Percentiles rank a stretch among this genome's conserved stretches.
Evolutionary conservation across 2,329 filamentous ascomycete genomes (phyloP).

Genomic region (Ascosphaera apis): DNA sequence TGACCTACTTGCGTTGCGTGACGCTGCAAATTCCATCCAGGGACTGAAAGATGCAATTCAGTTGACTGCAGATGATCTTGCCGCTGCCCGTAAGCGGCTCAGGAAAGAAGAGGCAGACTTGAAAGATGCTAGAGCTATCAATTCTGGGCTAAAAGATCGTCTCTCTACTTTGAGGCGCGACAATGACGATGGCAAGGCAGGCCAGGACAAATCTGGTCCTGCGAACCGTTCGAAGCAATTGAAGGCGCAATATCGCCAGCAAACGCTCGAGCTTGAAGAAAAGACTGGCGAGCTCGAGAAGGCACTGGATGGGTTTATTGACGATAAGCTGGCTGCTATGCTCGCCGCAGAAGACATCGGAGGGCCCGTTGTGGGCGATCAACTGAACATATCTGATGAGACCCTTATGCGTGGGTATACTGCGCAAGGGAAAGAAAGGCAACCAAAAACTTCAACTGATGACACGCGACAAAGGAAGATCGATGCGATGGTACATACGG

Average conservation of each 20-base stretch:
- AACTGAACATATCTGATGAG: constrained; percentile 38
- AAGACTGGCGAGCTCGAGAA: constrained; percentile 39
- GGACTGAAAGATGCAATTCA: constrained; percentile 39
- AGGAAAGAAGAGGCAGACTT: constrained; percentile 24
- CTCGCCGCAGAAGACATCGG: constrained; percentile 65
- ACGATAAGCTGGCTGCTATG: constrained; percentile 46
- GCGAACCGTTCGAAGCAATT: constrained; percentile 40
- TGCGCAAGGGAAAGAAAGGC: constrained; percentile 26
- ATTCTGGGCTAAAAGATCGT: constrained; percentile 28
- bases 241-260: constrained; percentile 35
- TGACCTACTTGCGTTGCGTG: constrained; percentile 46
- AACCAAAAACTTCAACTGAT: constrained; percentile 15
- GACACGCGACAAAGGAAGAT: constrained; percentile 24
- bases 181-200: neutral
- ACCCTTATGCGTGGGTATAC: constrained; percentile 30
- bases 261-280: constrained; percentile 35
- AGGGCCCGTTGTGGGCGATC: constrained; percentile 57
- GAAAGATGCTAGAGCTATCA: constrained; percentile 25
- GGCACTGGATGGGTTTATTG: constrained; percentile 46
- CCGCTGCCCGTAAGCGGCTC: constrained; percentile 16
- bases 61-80: constrained; percentile 19
- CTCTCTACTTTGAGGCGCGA: constrained; percentile 27
- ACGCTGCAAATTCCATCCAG: constrained; percentile 38
- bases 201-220: constrained; percentile 18
- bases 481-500: constrained; percentile 24